Evolutionary conservation across 306 rosid genomes (phyloP).

Genomic region (Corylus heterophylla): DNA sequence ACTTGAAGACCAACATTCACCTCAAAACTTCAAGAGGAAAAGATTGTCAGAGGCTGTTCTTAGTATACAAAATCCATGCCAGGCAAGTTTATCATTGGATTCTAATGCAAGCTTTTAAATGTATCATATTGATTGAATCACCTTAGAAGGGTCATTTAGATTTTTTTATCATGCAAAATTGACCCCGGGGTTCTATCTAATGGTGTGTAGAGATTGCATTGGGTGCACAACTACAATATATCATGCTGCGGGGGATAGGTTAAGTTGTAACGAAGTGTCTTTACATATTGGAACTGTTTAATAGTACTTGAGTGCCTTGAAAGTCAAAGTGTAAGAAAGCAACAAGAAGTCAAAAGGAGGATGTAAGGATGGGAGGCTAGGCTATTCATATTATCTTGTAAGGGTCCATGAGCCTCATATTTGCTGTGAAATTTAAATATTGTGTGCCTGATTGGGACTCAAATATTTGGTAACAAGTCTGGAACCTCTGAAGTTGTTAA

Average conservation of each 20-base stretch:
- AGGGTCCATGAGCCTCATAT: neutral
- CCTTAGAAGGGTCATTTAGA: neutral
- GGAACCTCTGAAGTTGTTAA: neutral
- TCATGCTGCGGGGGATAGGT: neutral
- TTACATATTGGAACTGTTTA: neutral
- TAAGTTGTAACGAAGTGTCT: neutral
- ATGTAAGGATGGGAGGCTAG: neutral
- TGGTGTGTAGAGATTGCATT: neutral
- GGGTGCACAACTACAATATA: neutral
- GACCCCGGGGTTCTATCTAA: neutral
- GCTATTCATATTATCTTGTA: neutral
- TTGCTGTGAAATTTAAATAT: neutral
- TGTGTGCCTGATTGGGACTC: neutral
- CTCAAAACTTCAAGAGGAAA: conserved; percentile 44
- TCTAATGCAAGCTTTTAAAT: neutral
- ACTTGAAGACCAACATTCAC: conserved; percentile 37
- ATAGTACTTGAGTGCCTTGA: neutral
- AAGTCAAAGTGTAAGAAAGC: neutral
- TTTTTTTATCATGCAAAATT: neutral
- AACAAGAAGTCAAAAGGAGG: neutral
- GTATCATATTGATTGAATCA: neutral
- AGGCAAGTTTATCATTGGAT: conserved; percentile 45
- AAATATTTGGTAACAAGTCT: neutral
- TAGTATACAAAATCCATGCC: conserved; percentile 44
- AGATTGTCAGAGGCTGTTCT: conserved; percentile 57